Evolutionary conservation across 805 yeast species (phyloP), one percentile per base, ranked within the genome.

Genomic region (Lipomyces kockii): DNA sequence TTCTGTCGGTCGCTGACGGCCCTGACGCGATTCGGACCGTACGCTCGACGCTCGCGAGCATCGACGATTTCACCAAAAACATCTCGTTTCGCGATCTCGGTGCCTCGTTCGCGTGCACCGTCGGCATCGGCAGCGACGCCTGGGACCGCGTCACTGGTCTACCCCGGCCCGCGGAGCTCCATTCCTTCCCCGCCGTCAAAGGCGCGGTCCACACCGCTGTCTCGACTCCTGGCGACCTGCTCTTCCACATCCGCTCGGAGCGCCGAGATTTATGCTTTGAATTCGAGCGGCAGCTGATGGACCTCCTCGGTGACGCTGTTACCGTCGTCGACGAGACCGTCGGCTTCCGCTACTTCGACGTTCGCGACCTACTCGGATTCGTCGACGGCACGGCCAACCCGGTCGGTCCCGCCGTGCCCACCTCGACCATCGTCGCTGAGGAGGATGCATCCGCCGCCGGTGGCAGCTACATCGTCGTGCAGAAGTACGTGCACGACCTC

Each of bases 361-460:
- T 58, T 43, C 73, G 75, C 20, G 74, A 72, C 55, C 70, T 72
- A 8, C 71, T 72, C 12, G 75, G 75, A 14, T 72, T 72, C 60
- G 74, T 72, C 4, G 75, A 72, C 54, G 75, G 75, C 43, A 72
- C 75, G 6, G 75, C 73, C 25, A 72, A 72, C 63, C 75, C 75
- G 20, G 63, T 55, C 9, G 73, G 71, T 17, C 22, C 54, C 7
- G 70, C 59, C 4, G 65, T 58, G n/a, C 62, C 57, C 3, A 49
- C 75, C 4, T 51, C 49, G 49, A 43, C 67, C 27, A 2, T 53
- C 8, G 64, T 71, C 32, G 58, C 67, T 1, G 61, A 60, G 29
- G 54, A 52, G 8, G 68, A 68, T 14, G 71, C 64, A 57, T 43
- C 61, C 20, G 61, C 67, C 6, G 49, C 43, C n/a, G 71, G 72